Base-by-base conservation (phyloP, 495 filamentous ascomycete species). In the Lindgomyces ingoldianus region DNA sequence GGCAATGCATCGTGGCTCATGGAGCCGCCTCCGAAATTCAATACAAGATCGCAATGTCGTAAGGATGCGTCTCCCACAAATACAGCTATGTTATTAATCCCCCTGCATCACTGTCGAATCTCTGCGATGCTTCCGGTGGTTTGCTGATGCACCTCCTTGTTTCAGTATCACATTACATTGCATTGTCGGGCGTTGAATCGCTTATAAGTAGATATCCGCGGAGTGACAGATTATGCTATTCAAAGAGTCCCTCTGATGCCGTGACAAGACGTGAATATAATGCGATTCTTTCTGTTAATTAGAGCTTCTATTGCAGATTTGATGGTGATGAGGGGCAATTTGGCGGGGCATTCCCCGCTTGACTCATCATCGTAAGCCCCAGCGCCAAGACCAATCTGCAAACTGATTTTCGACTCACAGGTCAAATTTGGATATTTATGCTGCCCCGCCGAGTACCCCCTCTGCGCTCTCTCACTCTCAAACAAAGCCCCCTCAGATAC, bases 371-470 rank as follows among this genome's bases (percentile, higher is more conserved):
- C n/a, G n/a, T n/a, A n/a, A n/a, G n/a, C n/a, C n/a, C n/a, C n/a
- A 45, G 47, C 26, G 56, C 63, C 56, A 66, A 60, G 63, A 25
- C 44, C 8, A n/a, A 18, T 29, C 45, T 54, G 27, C 29, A 45
- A 36, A 26, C 30, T 4, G 22, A 42, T 30, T 26, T 61, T 50
- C 52, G 58, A 60, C 50, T 62, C 64, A 54, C 27, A 55, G 46
- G 39, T 45, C 53, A 58, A 52, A 57, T 19, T 66, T 56, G 18
- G 16, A 16, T 6, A 42, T 64, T 27, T 66, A 70, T 65, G 57
- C 54, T 65, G 53, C 62, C 62, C 62, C 57, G 58, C 57, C 57
- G 67, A 57, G 57, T 27, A 52, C 50, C 45, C 45, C 19, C 48
- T 46, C 41, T 64, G 62, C 62, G 67, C 66, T 64, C 62, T 21